phyloP scores from a whole-genome alignment of 192 early-diverging fungal genomes.

The Glomus cerebriforme region DNA sequence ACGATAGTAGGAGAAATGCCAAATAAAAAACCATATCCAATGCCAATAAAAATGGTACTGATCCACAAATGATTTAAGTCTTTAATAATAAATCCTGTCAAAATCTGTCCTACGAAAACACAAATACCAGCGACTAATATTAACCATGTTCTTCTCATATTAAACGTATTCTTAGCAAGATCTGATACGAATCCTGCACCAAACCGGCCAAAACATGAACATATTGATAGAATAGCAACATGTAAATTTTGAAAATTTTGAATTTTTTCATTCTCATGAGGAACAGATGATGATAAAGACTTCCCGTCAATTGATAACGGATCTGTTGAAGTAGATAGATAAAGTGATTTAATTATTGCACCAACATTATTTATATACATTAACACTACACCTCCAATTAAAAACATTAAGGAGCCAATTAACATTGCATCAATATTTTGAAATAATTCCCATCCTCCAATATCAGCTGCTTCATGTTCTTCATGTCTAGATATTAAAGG shows the following conservation, averaged over 20 bases:
- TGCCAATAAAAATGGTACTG: slow-evolving; percentile 34
- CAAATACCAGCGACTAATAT: slow-evolving; percentile 38
- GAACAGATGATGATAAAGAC: slow-evolving; percentile 24
- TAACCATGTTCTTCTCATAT: slow-evolving; percentile 39
- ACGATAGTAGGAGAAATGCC: slow-evolving; percentile 45
- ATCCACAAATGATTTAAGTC: slow-evolving; percentile 32
- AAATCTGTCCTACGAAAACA: slow-evolving; percentile 41
- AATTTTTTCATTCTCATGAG: neutral
- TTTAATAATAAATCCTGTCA: slow-evolving; percentile 29
- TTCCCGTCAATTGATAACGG: slow-evolving; percentile 35
- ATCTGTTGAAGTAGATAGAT: slow-evolving; percentile 18
- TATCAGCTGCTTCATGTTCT: neutral
- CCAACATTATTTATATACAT: slow-evolving; percentile 51
- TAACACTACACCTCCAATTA: slow-evolving; percentile 40
- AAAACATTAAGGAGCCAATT: slow-evolving; percentile 32
- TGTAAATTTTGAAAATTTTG: slow-evolving; percentile 44
- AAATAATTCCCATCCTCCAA: slow-evolving; percentile 37
- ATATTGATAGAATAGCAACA: slow-evolving; percentile 47
- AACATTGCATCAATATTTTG: slow-evolving; percentile 28
- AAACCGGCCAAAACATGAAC: slow-evolving; percentile 46
- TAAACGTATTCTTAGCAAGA: slow-evolving; percentile 38
- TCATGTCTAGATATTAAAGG: neutral
- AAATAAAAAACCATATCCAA: slow-evolving; percentile 46
- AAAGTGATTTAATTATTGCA: slow-evolving; percentile 44
- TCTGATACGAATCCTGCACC: slow-evolving; percentile 45